These are phyloP conservation scores for Talaromyces sp. DNA, from an alignment of 2,329 filamentous ascomycete species.

Conservation along the genomic window DNA sequence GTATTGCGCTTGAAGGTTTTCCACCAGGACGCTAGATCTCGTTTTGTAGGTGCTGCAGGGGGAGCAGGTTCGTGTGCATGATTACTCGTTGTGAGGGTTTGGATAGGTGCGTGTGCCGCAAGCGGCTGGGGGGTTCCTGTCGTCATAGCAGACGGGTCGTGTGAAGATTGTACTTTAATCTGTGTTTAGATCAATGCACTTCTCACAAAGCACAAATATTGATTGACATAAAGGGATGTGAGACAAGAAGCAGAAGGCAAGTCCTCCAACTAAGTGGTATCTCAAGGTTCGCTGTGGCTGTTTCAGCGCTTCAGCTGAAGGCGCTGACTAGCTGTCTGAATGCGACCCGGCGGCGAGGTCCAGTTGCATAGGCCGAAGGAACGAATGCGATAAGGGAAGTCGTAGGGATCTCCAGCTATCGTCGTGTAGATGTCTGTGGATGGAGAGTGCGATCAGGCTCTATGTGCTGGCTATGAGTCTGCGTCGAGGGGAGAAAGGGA, in stretches of 20 bases:
- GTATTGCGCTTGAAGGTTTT: slow-evolving; percentile 79
- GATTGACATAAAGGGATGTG: background rate
- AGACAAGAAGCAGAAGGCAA: background rate
- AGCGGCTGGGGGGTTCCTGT: slow-evolving; percentile 37
- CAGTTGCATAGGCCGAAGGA: slow-evolving; percentile 1
- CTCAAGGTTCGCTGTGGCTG: slow-evolving; percentile 7
- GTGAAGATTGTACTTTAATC: background rate
- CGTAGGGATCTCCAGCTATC: background rate
- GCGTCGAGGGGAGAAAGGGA: slow-evolving; percentile 13
- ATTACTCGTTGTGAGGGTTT: slow-evolving; percentile 27
- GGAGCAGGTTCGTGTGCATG: slow-evolving; percentile 46
- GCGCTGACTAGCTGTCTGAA: slow-evolving; percentile 9
- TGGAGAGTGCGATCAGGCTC: background rate
- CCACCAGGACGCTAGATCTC: slow-evolving; percentile 95
- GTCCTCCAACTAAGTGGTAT: background rate
- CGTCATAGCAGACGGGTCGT: slow-evolving; percentile 28
- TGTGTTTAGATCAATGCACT: background rate
- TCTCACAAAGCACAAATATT: background rate
- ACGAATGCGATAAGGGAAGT: background rate
- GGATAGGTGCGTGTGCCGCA: slow-evolving; percentile 33
- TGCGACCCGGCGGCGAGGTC: slow-evolving; percentile 1
- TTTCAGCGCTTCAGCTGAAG: slow-evolving; percentile 15
- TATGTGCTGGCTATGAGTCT: background rate
- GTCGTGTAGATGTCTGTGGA: background rate
- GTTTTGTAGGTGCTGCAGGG: slow-evolving; percentile 73